Conservation (phyloP, 2,329 filamentous ascomycete species). For the Aureobasidium musti region DNA sequence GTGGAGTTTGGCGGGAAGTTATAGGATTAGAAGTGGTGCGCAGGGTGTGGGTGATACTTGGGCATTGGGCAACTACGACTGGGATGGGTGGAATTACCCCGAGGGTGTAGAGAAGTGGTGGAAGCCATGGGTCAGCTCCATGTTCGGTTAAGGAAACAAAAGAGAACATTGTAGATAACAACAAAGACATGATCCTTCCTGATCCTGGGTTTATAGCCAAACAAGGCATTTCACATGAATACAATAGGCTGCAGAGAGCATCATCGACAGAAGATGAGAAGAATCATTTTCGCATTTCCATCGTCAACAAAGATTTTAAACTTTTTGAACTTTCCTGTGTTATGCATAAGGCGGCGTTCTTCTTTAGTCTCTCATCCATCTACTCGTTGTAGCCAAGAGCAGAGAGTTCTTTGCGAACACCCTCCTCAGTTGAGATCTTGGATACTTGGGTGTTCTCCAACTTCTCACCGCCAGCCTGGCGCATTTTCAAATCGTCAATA, state of each 20-base stretch:
- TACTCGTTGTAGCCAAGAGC: slow-evolving; percentile 32
- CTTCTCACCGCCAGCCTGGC: slow-evolving; percentile 90
- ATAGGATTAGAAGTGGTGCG: slow-evolving; percentile 49
- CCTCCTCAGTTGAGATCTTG: slow-evolving; percentile 89
- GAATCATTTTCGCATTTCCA: slow-evolving; percentile 13
- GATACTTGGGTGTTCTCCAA: slow-evolving; percentile 97
- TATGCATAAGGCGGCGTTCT: background rate
- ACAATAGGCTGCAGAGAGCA: background rate
- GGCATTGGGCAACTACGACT: slow-evolving; percentile 53
- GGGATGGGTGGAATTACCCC: slow-evolving; percentile 51
- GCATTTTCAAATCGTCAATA: slow-evolving; percentile 98
- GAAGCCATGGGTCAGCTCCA: slow-evolving; percentile 54
- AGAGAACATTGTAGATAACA: too few relatives aligned
- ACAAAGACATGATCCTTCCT: too few relatives aligned
- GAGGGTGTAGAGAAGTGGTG: slow-evolving; percentile 52
- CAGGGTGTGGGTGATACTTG: slow-evolving; percentile 53
- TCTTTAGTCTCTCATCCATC: background rate
- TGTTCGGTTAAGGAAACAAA: slow-evolving; percentile 34
- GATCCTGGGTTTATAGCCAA: too few relatives aligned
- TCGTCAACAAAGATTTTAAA: slow-evolving; percentile 1
- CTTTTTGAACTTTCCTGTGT: background rate
- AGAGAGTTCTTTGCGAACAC: slow-evolving; percentile 76
- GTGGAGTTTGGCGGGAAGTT: slow-evolving; percentile 54
- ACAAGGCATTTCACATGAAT: too few relatives aligned
- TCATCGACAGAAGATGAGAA: background rate